Conservation (phyloP, 441 rosid genomes). For the Macaranga tanarius region DNA sequence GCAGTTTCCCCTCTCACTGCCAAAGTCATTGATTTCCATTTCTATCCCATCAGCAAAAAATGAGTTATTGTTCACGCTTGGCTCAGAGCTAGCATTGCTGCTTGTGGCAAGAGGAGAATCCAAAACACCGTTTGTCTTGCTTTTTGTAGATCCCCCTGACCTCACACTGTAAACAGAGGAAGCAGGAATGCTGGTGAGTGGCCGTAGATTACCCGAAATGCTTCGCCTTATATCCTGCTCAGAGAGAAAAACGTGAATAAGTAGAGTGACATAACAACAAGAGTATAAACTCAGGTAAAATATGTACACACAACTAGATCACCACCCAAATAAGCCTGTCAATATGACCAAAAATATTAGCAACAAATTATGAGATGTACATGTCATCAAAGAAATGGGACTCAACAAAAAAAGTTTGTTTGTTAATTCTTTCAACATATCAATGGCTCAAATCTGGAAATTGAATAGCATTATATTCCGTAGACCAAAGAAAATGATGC, state of each 20-base stretch:
- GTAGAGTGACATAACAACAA: neutral
- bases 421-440: neutral
- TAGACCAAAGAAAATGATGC: slow-evolving; percentile 7
- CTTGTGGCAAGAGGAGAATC: slow-evolving; percentile 69
- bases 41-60: slow-evolving; percentile 51
- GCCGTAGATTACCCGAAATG: slow-evolving; percentile 55
- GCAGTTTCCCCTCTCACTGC: slow-evolving; percentile 48
- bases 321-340: neutral
- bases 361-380: too few species aligned
- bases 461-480: neutral
- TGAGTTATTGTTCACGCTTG: slow-evolving; percentile 59
- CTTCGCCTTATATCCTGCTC: slow-evolving; percentile 75
- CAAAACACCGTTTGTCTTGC: slow-evolving; percentile 52
- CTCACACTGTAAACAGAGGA: slow-evolving; percentile 78
- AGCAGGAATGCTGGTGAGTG: slow-evolving; percentile 66
- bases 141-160: slow-evolving; percentile 46
- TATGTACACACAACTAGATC: neutral
- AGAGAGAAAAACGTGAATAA: neutral
- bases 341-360: neutral
- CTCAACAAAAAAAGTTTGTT: neutral
- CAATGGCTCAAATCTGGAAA: neutral
- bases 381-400: neutral
- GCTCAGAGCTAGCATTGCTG: slow-evolving; percentile 75
- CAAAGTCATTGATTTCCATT: slow-evolving; percentile 46
- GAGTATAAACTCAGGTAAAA: neutral